Percentiles rank a stretch among this genome's conserved stretches.
Evolutionary conservation across 2,329 filamentous ascomycete species (phyloP).

Genomic region (Amauroascus niger): DNA sequence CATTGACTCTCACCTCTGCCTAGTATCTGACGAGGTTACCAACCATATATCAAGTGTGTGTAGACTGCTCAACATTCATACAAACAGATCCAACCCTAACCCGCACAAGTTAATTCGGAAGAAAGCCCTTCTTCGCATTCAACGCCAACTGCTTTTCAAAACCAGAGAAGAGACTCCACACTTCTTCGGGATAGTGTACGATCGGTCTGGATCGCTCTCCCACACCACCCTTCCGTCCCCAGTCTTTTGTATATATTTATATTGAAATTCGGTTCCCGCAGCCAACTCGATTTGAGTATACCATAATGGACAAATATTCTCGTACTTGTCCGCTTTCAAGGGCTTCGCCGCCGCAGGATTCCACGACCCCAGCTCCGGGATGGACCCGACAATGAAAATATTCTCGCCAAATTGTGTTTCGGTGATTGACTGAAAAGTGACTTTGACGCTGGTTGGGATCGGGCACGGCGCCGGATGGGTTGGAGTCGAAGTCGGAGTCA

Average conservation of each 20-base stretch:
- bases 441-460: conserved; percentile 40
- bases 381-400: conserved; percentile 55
- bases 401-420: conserved; percentile 53
- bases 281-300: conserved; percentile 45
- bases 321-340: conserved; percentile 52
- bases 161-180: conserved; percentile 29
- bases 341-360: conserved; percentile 45
- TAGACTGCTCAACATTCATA: too few species aligned
- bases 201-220: conserved; percentile 50
- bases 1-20: too few species aligned
- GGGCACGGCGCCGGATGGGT: conserved; percentile 20
- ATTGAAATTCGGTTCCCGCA: conserved; percentile 50
- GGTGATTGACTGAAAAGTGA: conserved; percentile 54
- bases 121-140: conserved; percentile 3
- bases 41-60: too few species aligned
- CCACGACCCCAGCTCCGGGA: conserved; percentile 54
- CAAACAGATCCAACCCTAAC: too few species aligned
- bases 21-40: too few species aligned
- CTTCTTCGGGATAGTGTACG: conserved; percentile 33
- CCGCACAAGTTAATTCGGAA: too few species aligned
- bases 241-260: conserved; percentile 59
- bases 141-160: conserved; percentile 32
- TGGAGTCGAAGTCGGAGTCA: conserved; percentile 20
- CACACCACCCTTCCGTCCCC: conserved; percentile 48
- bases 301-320: conserved; percentile 53